Evolutionary conservation across 768 basidiomycete genomes (phyloP).

Genomic region (Tylopilus rubrobrunneus): DNA sequence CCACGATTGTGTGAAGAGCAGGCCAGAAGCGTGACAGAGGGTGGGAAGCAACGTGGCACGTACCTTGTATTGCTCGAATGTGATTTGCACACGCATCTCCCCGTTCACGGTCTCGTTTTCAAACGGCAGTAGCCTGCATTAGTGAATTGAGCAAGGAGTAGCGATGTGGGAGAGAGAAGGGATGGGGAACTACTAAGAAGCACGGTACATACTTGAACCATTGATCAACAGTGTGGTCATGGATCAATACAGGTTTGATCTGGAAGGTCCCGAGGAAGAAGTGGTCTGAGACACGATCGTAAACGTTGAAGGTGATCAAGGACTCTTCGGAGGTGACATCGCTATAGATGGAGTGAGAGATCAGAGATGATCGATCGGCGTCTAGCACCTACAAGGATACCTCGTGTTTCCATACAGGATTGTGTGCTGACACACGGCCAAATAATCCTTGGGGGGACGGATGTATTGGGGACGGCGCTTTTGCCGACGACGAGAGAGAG

Average conservation of each 20-base stretch:
- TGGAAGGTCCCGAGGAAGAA: conserved; percentile 89
- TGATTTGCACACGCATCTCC: conserved; percentile 92
- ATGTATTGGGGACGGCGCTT: conserved; percentile 29
- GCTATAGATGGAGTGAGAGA: conserved; percentile 43
- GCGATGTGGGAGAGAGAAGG: conserved; percentile 2
- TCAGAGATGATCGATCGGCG: conserved; percentile 7
- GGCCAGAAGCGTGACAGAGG: conserved; percentile 21
- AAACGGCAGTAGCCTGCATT: conserved; percentile 61
- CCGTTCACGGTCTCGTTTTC: conserved; percentile 84
- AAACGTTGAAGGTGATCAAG: conserved; percentile 81
- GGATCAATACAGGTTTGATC: conserved; percentile 85
- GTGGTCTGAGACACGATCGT: conserved; percentile 83
- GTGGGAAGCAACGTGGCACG: conserved; percentile 21
- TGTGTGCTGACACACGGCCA: conserved; percentile 67
- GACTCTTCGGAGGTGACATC: conserved; percentile 91
- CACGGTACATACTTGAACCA: conserved; percentile 83
- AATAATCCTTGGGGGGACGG: conserved; percentile 47
- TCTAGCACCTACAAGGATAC: conserved; percentile 82
- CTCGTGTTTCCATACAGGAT: conserved; percentile 99
- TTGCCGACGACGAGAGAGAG: conserved; percentile 37
- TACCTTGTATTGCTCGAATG: conserved; percentile 89
- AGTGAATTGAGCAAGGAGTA: conserved; percentile 12
- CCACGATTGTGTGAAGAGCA: conserved; percentile 22
- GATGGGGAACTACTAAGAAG: conserved; percentile 14
- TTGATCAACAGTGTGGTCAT: conserved; percentile 93